phyloP scores from a whole-genome alignment of 192 early-diverging fungal species.

The Pilobolus umbonatus region DNA sequence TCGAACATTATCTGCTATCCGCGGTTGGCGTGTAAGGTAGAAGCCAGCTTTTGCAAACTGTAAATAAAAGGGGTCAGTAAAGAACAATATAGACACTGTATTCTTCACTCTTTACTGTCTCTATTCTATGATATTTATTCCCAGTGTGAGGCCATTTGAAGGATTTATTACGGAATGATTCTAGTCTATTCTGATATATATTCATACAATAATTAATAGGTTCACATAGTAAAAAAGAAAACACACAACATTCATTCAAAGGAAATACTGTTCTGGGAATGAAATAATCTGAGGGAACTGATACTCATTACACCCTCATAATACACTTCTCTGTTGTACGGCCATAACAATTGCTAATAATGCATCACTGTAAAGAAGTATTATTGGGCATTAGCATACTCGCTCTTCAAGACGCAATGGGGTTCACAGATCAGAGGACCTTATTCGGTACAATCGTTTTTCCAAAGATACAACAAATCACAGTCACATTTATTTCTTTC shows the following conservation, averaged over 20 bases:
- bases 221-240: background rate
- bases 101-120: background rate
- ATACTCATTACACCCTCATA: no score
- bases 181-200: slow-evolving; percentile 1
- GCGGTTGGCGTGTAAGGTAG: background rate
- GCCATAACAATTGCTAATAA: no score
- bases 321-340: no score
- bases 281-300: no score
- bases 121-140: background rate
- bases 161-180: background rate
- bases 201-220: background rate
- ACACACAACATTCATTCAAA: background rate
- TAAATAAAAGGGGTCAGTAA: background rate
- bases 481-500: background rate
- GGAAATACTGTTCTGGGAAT: background rate
- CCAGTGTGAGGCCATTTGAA: background rate
- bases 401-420: no score
- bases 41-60: slow-evolving; percentile 26
- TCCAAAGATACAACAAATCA: background rate
- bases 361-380: background rate
- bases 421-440: background rate
- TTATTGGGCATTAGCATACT: background rate
- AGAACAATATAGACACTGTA: background rate
- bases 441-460: no score
- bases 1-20: background rate